Percentiles rank a stretch among this genome's conserved stretches.
Conservation (phyloP, 257 asterid species). For the Handroanthus guayacan region DNA sequence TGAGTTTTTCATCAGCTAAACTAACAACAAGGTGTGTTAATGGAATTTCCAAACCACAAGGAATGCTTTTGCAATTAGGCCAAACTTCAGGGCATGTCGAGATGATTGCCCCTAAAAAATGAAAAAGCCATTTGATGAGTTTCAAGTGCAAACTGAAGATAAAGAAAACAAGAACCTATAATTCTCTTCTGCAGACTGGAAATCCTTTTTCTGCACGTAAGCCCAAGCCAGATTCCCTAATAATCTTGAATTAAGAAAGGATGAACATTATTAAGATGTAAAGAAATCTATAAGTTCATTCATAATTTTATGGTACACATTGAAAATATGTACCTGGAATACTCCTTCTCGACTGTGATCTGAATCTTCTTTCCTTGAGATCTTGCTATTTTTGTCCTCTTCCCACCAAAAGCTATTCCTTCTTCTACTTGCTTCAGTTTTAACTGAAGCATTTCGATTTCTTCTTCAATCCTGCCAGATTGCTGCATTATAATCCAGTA, state of each 20-base stretch:
- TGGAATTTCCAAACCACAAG: no score
- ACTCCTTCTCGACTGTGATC: slow-evolving; percentile 80
- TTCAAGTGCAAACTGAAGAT: not conserved
- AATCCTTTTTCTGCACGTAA: slow-evolving; percentile 71
- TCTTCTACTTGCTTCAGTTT: slow-evolving; percentile 77
- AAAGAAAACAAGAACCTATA: slow-evolving; percentile 55
- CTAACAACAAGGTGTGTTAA: no score
- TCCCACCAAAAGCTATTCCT: slow-evolving; percentile 73
- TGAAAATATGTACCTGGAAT: slow-evolving; percentile 59
- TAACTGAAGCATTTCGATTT: slow-evolving; percentile 63
- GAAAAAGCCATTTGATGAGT: not conserved
- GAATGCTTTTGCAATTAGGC: no score
- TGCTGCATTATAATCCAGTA: slow-evolving; percentile 52
- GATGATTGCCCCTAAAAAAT: no score
- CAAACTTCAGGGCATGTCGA: no score
- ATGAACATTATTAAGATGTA: slow-evolving; percentile 9
- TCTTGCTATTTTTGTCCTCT: slow-evolving; percentile 76
- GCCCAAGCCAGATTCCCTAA: slow-evolving; percentile 97
- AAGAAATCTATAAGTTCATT: not conserved
- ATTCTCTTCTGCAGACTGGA: slow-evolving; percentile 72
- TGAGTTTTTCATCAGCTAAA: no score
- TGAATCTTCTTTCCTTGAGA: slow-evolving; percentile 84
- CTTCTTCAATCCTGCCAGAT: slow-evolving; percentile 82
- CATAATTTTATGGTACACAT: not conserved
- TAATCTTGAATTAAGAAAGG: slow-evolving; percentile 53